A percentile compares a stretch with the other conserved stretches of the same genome.
Conservation (phyloP, 768 basidiomycete genomes). For the Rhizopogon vinicolor region DNA sequence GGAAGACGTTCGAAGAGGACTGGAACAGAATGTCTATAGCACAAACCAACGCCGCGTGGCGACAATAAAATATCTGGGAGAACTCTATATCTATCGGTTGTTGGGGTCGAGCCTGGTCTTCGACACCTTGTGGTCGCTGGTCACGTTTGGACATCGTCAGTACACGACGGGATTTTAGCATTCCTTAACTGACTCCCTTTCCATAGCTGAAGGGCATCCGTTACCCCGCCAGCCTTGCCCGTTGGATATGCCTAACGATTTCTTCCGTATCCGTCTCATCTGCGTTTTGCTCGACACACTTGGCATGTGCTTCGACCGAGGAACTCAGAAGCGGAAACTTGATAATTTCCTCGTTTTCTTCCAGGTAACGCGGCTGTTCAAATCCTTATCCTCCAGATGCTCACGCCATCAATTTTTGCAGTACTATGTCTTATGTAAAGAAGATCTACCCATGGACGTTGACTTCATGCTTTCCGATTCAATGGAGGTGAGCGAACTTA, state of each 20-base stretch:
- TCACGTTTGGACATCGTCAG: constrained; percentile 95
- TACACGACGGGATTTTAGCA: constrained; percentile 11
- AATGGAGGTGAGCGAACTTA: constrained; percentile 57
- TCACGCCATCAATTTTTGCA: constrained; percentile 18
- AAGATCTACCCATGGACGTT: constrained; percentile 90
- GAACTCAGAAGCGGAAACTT: constrained; percentile 86
- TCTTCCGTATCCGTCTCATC: constrained; percentile 88
- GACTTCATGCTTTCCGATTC: constrained; percentile 97
- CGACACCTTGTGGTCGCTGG: constrained; percentile 89
- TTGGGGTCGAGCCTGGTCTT: constrained; percentile 88
- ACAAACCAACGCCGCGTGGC: constrained; percentile 92
- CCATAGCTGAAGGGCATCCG: constrained; percentile 82
- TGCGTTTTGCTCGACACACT: constrained; percentile 93
- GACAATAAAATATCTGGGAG: constrained; percentile 91
- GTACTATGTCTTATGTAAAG: constrained; percentile 90
- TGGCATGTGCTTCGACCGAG: constrained; percentile 96
- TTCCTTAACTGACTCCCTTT: constrained; percentile 9
- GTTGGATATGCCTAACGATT: constrained; percentile 93
- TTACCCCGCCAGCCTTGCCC: constrained; percentile 68
- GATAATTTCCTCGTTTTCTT: constrained; percentile 93
- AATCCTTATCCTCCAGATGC: neutral
- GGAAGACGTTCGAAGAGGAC: constrained; percentile 84
- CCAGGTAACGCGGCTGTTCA: constrained; percentile 50
- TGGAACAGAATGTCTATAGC: constrained; percentile 94
- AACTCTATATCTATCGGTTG: constrained; percentile 94